Percentiles rank a stretch among this genome's conserved stretches.
Conservation (phyloP, 1,284 basidiomycete species). For the Trametes versicolor region DNA sequence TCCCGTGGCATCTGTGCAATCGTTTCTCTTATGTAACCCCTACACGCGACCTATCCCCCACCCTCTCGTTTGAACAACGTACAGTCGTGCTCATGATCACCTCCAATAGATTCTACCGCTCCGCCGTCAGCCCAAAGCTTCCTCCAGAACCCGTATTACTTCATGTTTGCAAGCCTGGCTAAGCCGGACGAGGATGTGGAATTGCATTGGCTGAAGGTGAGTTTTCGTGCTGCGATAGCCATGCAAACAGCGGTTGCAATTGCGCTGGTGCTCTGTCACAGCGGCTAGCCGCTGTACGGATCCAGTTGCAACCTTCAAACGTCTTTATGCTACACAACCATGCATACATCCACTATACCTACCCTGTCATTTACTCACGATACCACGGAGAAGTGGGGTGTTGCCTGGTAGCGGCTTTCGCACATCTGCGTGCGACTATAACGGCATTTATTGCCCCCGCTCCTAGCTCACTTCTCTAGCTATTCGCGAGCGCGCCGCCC, state of each 20-base stretch:
- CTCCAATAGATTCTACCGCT: conserved; percentile 28
- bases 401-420: not conserved
- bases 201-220: conserved; percentile 87
- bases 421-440: not conserved
- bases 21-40: not conserved
- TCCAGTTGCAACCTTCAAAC: not conserved
- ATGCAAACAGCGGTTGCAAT: not conserved
- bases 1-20: conserved; percentile 21
- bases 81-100: not conserved
- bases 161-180: conserved; percentile 91
- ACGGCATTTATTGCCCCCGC: not conserved
- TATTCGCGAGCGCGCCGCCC: too few relatives aligned
- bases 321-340: not conserved
- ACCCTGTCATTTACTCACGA: too few relatives aligned
- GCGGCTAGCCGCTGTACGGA: not conserved
- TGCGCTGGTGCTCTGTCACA: too few relatives aligned
- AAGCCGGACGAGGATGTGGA: conserved; percentile 93
- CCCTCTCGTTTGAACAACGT: not conserved
- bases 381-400: too few relatives aligned
- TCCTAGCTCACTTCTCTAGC: not conserved
- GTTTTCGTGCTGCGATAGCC: conserved; percentile 21
- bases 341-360: too few relatives aligned
- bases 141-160: conserved; percentile 92
- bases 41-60: not conserved
- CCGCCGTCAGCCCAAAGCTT: conserved; percentile 56